Evolutionary conservation across 257 asterid genomes (phyloP).

Genomic region (Rubia yunnanensis): DNA sequence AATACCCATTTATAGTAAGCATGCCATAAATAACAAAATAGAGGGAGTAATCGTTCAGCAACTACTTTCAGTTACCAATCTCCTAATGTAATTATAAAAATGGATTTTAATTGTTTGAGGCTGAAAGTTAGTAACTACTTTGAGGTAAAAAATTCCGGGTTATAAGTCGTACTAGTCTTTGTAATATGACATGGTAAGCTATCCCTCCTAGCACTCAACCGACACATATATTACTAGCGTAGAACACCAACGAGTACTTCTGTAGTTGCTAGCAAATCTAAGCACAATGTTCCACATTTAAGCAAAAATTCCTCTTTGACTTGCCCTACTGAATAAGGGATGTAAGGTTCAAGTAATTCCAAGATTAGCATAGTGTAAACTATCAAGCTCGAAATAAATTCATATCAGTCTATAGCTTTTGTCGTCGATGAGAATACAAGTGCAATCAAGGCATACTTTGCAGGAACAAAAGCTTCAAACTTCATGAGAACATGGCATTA

Average conservation of each 20-base stretch:
- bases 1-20: no score
- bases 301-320: no score
- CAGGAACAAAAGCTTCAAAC: background rate
- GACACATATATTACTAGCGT: no score
- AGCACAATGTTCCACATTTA: no score
- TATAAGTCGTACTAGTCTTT: background rate
- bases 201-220: no score
- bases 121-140: background rate
- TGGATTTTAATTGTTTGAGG: background rate
- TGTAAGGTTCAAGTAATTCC: background rate
- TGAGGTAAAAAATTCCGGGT: background rate
- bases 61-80: background rate
- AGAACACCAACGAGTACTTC: no score
- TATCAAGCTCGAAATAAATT: background rate
- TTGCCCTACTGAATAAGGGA: background rate
- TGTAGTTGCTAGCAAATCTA: no score
- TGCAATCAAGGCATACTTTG: background rate
- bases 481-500: background rate
- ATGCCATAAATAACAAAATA: no score
- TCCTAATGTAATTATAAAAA: background rate
- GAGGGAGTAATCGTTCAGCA: no score
- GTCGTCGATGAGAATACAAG: background rate
- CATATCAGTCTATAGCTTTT: background rate
- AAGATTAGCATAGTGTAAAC: background rate
- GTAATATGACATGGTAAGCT: no score